Conservation (phyloP, 2,329 filamentous ascomycete species). For the Epicoccum sorghinum region DNA sequence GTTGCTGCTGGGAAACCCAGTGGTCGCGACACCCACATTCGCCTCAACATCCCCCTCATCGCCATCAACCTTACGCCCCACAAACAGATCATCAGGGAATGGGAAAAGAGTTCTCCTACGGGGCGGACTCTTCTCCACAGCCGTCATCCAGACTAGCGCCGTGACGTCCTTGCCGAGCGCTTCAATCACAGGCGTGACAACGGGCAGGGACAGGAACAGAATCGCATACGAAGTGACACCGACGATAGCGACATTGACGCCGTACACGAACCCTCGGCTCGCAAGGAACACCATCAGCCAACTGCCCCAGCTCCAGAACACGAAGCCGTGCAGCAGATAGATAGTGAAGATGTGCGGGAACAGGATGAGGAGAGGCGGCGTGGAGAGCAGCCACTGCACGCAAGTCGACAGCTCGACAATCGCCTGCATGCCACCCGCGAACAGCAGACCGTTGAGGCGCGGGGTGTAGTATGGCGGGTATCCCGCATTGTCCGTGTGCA, state of each 20-base stretch:
- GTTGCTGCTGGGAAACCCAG: background rate
- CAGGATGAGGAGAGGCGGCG: constrained; percentile 48
- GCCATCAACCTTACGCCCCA: constrained; percentile 15
- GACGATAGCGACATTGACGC: constrained; percentile 43
- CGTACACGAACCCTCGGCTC: constrained; percentile 37
- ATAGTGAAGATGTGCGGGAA: constrained; percentile 59
- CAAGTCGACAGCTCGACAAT: constrained; percentile 44
- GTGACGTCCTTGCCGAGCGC: constrained; percentile 50
- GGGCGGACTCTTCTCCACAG: constrained; percentile 43
- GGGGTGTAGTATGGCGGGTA: constrained; percentile 55
- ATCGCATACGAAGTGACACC: constrained; percentile 46
- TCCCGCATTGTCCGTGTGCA: constrained; percentile 40
- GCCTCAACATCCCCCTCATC: constrained; percentile 16
- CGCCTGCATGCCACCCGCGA: constrained; percentile 48
- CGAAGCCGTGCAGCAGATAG: constrained; percentile 55
- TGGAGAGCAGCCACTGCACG: constrained; percentile 52
- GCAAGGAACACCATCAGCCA: constrained; percentile 47
- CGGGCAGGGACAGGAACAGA: constrained; percentile 41
- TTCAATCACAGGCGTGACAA: constrained; percentile 49
- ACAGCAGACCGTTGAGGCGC: constrained; percentile 52
- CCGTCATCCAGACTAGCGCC: constrained; percentile 44
- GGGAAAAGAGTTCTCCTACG: constrained; percentile 42
- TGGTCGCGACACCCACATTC: background rate
- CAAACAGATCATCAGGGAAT: constrained; percentile 33
- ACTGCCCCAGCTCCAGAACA: constrained; percentile 53